Evolutionary conservation across 2,329 filamentous ascomycete genomes (phyloP), one percentile per base, ranked within the genome.

Genomic region (Cadophora sp.): DNA sequence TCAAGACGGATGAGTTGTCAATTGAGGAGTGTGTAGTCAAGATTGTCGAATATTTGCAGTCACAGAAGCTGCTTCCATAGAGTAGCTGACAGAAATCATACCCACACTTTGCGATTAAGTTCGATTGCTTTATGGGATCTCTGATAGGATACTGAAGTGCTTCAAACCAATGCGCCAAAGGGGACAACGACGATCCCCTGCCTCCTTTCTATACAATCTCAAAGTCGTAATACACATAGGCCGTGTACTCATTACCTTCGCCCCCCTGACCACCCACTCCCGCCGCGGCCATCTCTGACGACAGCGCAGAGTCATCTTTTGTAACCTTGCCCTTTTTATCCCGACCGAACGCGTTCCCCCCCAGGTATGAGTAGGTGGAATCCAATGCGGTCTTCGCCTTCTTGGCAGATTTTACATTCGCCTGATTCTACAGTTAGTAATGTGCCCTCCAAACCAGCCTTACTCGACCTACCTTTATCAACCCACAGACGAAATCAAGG

Each of bases 151-250:
- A 66, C 61, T 73, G 64, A 66, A 71, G 67, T 72, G 67, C 69
- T 71, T 69, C 70, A 66, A 70, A 51, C 65, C 59, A 45, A 68
- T 68, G 65, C 72, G 68, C 70, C 69, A 70, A 66, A 45, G 22
- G 22, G 55, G 48, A 65, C 41, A 68, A 33, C 22, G 47, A 56
- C 60, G 27, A 22, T 62, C 51, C 60, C 55, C 61, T 62, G 43
- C 43, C 50, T 64, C 45, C 55, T 67, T 71, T 70, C 73, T 76
- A 78, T 77, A 77, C 73, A 72, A 98, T 89, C 77, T 96, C 92
- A 78, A 98, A 92, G 78, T 97, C 93, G 81, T 98, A 99, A 83
- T 94, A 97, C 77, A 98, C 96, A 80, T 96, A 99, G 48, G 96
- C 91, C 68, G 93, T 96, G 82, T 98, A 99, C 79, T 97, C 94